Evolutionary conservation across 148 eudicot species (phyloP), one percentile per base, ranked within the genome.

Genomic region (Fallopia convolvulus): DNA sequence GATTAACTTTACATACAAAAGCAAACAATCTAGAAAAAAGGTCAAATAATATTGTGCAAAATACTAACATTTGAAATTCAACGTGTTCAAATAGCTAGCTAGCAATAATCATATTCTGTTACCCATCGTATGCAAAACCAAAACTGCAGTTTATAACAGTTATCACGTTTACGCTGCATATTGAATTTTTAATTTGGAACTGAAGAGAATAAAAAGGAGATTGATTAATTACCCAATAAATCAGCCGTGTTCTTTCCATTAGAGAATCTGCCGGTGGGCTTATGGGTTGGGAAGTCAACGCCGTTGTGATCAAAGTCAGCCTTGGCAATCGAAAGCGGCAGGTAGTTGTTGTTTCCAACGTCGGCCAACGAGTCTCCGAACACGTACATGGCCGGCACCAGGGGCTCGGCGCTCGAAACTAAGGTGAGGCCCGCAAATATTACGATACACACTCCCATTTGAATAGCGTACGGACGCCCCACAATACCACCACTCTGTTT

Each of bases 241-340:
- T 94, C 99, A n/a, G 97, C 99, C 23, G 91, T 83, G 72, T 94
- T 94, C 65, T 87, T 89, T 87, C 99, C 99, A 65, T 94, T 94
- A 56, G 85, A 75, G 77, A 94, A 94, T 40, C 99, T 78, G 3
- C 97, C 99, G 52, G 97, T 94, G 12, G 96, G 70, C 75, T 84
- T 87, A 15, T 85, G 81, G 17, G 86, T 81, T 3, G 96, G 88
- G 80, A 65, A 92, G 76, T 94, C 99, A 39, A 90, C 20, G 18
- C 99, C 99, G 82, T 94, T 90, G 80, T 92, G 89, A 4, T 92
- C 93, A 15, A 92, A 89, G 82, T 94, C 72, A 17, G 99, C 97
- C 79, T 92, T 92, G 7, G 85, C 80, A 50, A 90, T n/a, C n/a
- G 97, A 86, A 6, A 90, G 46, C 48, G 82, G 61, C 8, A 94